Percentiles rank a stretch among this genome's conserved stretches.
Evolutionary conservation across 2,329 filamentous ascomycete species (phyloP).

Genomic region (Leptoxyphium fumago): DNA sequence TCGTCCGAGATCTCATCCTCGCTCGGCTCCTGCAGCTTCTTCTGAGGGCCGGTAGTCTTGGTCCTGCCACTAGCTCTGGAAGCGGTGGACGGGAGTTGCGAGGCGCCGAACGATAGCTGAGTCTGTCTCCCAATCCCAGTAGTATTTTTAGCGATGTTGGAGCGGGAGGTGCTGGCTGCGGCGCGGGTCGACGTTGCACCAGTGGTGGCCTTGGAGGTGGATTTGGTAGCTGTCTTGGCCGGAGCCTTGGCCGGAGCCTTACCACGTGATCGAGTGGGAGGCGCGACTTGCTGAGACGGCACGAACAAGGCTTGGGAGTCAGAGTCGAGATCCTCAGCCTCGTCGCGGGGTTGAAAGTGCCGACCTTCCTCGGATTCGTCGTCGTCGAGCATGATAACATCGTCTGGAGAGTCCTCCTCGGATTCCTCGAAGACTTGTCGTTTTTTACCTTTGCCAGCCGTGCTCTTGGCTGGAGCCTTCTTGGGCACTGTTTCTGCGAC

Average conservation of each 20-base stretch:
- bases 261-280: conserved; percentile 9
- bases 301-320: conserved; percentile 22
- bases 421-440: conserved; percentile 27
- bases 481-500: conserved; percentile 21
- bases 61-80: not conserved
- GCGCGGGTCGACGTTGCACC: conserved; percentile 5
- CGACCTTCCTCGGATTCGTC: conserved; percentile 61
- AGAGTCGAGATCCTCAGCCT: not conserved
- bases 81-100: conserved; percentile 2
- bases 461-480: conserved; percentile 22
- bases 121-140: conserved; percentile 19
- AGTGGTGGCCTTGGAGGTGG: not conserved
- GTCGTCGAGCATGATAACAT: conserved; percentile 56
- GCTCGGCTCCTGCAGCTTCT: conserved; percentile 25
- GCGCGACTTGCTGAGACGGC: conserved; percentile 13
- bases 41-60: conserved; percentile 10
- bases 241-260: conserved; percentile 6
- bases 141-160: conserved; percentile 1
- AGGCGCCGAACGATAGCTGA: conserved; percentile 28
- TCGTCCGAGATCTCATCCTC: conserved; percentile 26
- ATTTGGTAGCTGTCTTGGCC: conserved; percentile 11
- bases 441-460: conserved; percentile 25
- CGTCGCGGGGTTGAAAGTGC: conserved; percentile 38
- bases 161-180: conserved; percentile 5
- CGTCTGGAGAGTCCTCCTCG: conserved; percentile 41